A percentile compares a stretch with the other conserved stretches of the same genome.
Conservation (phyloP, 163 green algal genomes). For the Trebouxiophyceae sp. region DNA sequence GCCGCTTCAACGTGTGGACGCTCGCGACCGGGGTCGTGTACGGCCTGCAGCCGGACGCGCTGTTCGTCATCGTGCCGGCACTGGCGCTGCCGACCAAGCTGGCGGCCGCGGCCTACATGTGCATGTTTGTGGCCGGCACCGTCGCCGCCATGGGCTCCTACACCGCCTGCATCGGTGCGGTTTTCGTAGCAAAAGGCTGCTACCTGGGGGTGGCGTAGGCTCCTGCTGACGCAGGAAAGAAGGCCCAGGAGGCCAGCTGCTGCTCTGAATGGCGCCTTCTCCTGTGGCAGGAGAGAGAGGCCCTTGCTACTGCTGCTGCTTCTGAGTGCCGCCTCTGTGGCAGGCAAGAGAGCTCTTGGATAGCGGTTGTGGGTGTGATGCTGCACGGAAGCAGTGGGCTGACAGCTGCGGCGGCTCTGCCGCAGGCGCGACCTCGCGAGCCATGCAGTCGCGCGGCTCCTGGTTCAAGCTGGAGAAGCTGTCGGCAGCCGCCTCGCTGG, state of each 20-base stretch:
- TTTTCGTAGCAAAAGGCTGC: background rate
- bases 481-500: constrained; percentile 47
- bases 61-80: constrained; percentile 96
- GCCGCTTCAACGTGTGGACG: constrained; percentile 57
- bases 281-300: no score
- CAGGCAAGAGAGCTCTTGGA: no score
- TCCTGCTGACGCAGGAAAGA: no score
- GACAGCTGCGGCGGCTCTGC: no score
- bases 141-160: constrained; percentile 93
- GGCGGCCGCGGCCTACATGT: constrained; percentile 82
- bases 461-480: constrained; percentile 59
- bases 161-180: constrained; percentile 76
- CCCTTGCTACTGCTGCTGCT: no score
- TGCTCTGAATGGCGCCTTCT: background rate
- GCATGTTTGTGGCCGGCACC: constrained; percentile 93
- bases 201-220: background rate
- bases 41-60: constrained; percentile 91
- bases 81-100: constrained; percentile 85
- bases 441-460: constrained; percentile 55
- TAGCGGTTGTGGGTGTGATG: no score
- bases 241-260: background rate
- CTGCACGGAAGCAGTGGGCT: no score
- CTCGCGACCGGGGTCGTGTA: constrained; percentile 94
- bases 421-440: constrained; percentile 59
- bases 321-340: no score